Evolutionary conservation across 352 stramenopile species (phyloP), one percentile per base, ranked within the genome.

Genomic region (Phytophthora brassicae): DNA sequence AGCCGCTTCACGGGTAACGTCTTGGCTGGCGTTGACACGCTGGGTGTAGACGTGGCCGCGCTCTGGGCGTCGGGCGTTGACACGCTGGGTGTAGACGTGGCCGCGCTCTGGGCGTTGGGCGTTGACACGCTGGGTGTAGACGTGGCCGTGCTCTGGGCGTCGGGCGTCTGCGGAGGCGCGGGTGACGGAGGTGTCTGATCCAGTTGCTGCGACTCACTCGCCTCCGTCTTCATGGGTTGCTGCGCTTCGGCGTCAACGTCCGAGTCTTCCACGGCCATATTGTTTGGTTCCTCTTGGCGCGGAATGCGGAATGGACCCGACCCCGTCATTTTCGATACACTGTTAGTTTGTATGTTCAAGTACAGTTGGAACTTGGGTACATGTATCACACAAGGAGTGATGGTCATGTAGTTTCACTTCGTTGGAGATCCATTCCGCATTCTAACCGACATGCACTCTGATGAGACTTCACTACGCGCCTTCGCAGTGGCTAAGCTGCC

Each of bases 1-100:
- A 98, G 75, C 2, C 96, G 89, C 62, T 84, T 85, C 29, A 70
- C 60, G 5, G 78, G 74, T 42, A 48, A 22, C 2, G 45, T 1
- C 43, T 66, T 62, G 23, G 52, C 47, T 1, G 70, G 66, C n/a
- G 63, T 68, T 6, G 56, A 59, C 16, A 23, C 38, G n/a, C 44
- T 48, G 28, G 49, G 28, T 1, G 50, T 33, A 28, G 41, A 35
- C 9, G 35, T 17, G 2, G 48, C 14, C 16, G 16, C 33, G n/a
- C 33, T 39, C 36, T 3, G 13, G 16, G n/a, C 16, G 36, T 13
- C 33, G 36, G 36, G 36, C 16, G 36, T 43, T 31, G 45, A 36
- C 29, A 13, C 16, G 39, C n/a, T 35, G 14, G 47, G 45, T 36
- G 54, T 62, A 16, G 41, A 41, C 8, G 35, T 19, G 2, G 47